phyloP scores from a whole-genome alignment of 805 yeast genomes.

The Yamadazyma sp. region DNA sequence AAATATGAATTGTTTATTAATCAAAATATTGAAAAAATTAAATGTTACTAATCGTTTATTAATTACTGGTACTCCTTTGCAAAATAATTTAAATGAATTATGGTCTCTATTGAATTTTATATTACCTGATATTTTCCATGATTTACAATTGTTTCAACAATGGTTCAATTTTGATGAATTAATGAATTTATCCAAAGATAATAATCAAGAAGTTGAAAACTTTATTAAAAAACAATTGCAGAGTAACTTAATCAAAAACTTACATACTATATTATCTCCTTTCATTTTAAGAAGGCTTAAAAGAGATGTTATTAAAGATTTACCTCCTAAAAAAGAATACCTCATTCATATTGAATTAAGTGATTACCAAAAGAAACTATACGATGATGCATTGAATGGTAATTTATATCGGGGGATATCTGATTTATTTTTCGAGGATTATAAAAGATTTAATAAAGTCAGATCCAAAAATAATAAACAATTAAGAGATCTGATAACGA shows the following conservation, averaged over 20 bases:
- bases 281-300: slow-evolving; percentile 82
- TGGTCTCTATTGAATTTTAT: slow-evolving; percentile 93
- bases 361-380: slow-evolving; percentile 59
- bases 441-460: slow-evolving; percentile 38
- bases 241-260: slow-evolving; percentile 59
- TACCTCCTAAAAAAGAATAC: slow-evolving; percentile 91
- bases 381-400: slow-evolving; percentile 48
- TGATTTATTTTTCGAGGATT: slow-evolving; percentile 49
- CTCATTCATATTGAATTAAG: slow-evolving; percentile 72
- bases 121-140: slow-evolving; percentile 89
- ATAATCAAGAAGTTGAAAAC: slow-evolving; percentile 38
- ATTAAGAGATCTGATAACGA: slow-evolving; percentile 4
- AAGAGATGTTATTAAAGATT: slow-evolving; percentile 58
- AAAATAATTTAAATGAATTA: slow-evolving; percentile 82
- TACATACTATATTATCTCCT: slow-evolving; percentile 87
- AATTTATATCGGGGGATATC: slow-evolving; percentile 44
- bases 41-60: slow-evolving; percentile 69
- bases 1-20: slow-evolving; percentile 74
- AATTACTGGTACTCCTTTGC: slow-evolving; percentile 95
- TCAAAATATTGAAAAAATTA: slow-evolving; percentile 66
- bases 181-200: slow-evolving; percentile 27
- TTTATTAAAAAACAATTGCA: slow-evolving; percentile 55
- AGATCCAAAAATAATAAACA: slow-evolving; percentile 2
- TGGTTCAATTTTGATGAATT: slow-evolving; percentile 87
- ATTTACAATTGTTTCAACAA: slow-evolving; percentile 81